A percentile compares a stretch with the other conserved stretches of the same genome.
phyloP scores from a whole-genome alignment of 176 grass and related monocot genomes.

The Bonia amplexicaulis region DNA sequence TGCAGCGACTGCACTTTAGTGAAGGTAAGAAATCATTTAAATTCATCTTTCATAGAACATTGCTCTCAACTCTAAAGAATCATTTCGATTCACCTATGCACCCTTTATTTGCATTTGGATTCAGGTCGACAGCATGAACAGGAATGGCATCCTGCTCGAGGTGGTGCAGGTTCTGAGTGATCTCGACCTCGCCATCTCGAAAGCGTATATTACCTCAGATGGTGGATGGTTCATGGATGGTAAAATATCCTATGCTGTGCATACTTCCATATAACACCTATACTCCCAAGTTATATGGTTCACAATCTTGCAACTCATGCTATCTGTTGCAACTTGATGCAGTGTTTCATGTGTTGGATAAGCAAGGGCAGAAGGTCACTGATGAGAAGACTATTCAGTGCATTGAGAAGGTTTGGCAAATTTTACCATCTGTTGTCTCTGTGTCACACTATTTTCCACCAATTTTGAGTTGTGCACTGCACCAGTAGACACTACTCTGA shows the following conservation, averaged over 20 bases:
- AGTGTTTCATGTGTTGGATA: slow-evolving; percentile 93
- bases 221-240: slow-evolving; percentile 99
- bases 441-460: neutral
- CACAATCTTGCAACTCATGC: neutral
- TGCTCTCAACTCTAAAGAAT: neutral
- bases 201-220: slow-evolving; percentile 97
- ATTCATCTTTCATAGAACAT: neutral
- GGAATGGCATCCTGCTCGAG: slow-evolving; percentile 83
- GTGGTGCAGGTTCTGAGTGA: slow-evolving; percentile 95
- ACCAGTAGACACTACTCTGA: neutral
- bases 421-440: neutral
- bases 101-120: neutral
- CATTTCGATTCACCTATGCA: neutral
- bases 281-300: neutral
- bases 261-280: neutral
- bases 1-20: slow-evolving; percentile 80
- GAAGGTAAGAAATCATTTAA: slow-evolving; percentile 44
- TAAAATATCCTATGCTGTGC: slow-evolving; percentile 12
- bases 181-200: slow-evolving; percentile 77
- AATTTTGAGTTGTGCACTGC: neutral
- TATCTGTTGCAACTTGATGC: slow-evolving; percentile 26
- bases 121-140: slow-evolving; percentile 98
- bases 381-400: slow-evolving; percentile 72
- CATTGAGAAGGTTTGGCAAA: slow-evolving; percentile 67
- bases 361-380: slow-evolving; percentile 71